Evolutionary conservation across 805 yeast species (phyloP), one percentile per base, ranked within the genome.

Genomic region (Crinitomyces ghanaensis): DNA sequence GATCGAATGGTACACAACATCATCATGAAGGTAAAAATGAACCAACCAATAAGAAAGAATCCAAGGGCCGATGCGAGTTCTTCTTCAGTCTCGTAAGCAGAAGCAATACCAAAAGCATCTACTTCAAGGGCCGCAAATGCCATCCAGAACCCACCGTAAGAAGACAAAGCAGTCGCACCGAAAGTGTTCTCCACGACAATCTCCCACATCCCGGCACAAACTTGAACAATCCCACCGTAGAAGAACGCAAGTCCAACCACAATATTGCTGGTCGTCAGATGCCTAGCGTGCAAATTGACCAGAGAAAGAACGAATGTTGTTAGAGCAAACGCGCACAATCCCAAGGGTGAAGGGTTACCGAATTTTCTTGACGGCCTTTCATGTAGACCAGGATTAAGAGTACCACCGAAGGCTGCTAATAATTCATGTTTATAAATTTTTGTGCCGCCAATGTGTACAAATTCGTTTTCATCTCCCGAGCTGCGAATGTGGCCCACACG

Each of bases 81-180:
- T 33, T 60, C 59, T 14, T 46, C 49, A 24, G 53, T 64, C 3
- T 48, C 51, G 44, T 74, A 77, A 9, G 83, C 74, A 3, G 53
- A 58, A 17, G 53, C 56, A 37, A 77, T 72, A 21, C 79, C 79
- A 53, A 77, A 78, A 48, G 72, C 66, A 9, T 65, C 65, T 25
- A 76, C 59, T 40, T 67, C 54, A 28, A 78, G 65, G 2, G 81
- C 76, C 19, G 71, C 77, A 46, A 57, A 78, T 16, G 76, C 57
- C 46, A 75, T 50, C 85, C 85, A 77, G 53, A 77, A 78, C 2
- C 76, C 77, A 32, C 85, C 85, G 44, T 63, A 75, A 3, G 77
- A 69, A 28, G 68, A 50, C 34, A 75, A 57, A 2, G 80, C 79
- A 7, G 75, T 66, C 36, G 73, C 77, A 57, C 76, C 82, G 57